Base-by-base conservation (phyloP, 208 protist genomes). In the Borovskyia barvae region DNA sequence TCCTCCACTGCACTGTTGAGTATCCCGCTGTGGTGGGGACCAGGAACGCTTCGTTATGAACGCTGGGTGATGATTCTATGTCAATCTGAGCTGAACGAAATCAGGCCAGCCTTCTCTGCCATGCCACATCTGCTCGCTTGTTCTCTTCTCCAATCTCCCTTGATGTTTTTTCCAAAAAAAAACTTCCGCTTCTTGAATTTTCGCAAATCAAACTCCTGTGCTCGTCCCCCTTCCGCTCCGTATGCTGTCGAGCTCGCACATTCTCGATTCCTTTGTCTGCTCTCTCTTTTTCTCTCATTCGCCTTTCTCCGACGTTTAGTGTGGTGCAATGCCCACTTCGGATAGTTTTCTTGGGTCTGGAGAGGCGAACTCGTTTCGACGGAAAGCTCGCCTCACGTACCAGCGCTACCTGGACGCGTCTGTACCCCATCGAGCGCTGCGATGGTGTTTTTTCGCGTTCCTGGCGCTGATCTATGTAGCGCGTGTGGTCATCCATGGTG, bases 371-470 rank as follows among this genome's bases (percentile, higher is more conserved):
- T 53, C 64, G 4, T 19, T 63, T 17, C 9, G 39, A 17, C 49
- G 54, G 2, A 71, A 71, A 42, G 55, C 30, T 7, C 43, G 56
- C 3, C 17, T 55, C 8, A 60, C 49, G 19, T 92, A 79, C 43
- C 72, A 84, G 49, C 74, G 69, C 22, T 82, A 87, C 61, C 58
- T 92, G 36, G 83, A 95, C 68, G 59, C 64, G 3, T 88, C 55
- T 19, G 85, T 89, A 25, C 89, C 89, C 26, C 84, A 93, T 43
- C 60, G 71, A 25, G 58, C 41, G 1, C 20, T 92, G 66, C 82
- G 90, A 4, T 96, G 90, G 87, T 56, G 51, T 22, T 68, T 92
- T 57, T 88, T 93, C 51, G 74, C 61, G 4, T 78, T 91, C 49
- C 35, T 90, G 12, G 43, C 73, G 5, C 60, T 93, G 5, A 50